Conservation (phyloP, 768 basidiomycete genomes). For the Paxillus involutus region DNA sequence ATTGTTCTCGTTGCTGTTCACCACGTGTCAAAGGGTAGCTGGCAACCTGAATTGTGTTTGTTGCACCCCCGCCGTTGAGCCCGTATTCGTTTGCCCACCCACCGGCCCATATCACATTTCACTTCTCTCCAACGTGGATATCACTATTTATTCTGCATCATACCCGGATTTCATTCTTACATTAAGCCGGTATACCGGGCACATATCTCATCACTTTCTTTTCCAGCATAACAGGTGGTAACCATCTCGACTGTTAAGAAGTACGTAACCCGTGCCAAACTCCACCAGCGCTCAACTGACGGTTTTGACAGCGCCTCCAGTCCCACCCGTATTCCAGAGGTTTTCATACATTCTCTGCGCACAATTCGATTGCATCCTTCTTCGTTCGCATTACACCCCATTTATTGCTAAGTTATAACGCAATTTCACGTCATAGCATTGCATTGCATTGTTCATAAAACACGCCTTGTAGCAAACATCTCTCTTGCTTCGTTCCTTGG, state of each 20-base stretch:
- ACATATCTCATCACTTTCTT: neutral
- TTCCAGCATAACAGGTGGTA: neutral
- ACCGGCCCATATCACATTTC: neutral
- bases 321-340: neutral
- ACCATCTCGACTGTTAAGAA: neutral
- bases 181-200: neutral
- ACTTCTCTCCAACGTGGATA: neutral
- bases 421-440: constrained; percentile 15
- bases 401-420: constrained; percentile 9
- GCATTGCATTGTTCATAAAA: constrained; percentile 4
- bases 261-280: neutral
- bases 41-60: constrained; percentile 74
- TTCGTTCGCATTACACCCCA: constrained; percentile 4
- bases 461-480: constrained; percentile 3
- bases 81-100: neutral
- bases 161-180: neutral
- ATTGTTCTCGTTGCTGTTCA: constrained; percentile 67
- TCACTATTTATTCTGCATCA: neutral
- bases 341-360: neutral
- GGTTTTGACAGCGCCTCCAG: neutral
- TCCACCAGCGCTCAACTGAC: neutral
- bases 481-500: neutral
- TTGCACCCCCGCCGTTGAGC: constrained; percentile 14
- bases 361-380: neutral
- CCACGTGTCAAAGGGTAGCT: constrained; percentile 77